Percentiles rank a stretch among this genome's conserved stretches.
Conservation (phyloP, 2,329 filamentous ascomycete genomes). For the Paecilomyces sp. region DNA sequence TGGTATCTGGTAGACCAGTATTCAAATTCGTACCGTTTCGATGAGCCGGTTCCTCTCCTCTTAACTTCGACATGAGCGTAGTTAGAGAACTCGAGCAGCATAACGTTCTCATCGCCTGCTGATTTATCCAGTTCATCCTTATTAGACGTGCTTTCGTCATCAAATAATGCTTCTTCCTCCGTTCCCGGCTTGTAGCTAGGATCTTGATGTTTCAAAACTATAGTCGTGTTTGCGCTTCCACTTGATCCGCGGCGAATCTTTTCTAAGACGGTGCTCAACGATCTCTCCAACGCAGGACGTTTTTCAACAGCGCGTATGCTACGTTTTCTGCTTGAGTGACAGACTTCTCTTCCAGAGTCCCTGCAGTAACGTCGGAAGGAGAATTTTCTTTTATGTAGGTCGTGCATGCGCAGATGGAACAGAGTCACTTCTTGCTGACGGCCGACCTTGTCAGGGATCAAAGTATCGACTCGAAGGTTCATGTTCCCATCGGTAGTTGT, state of each 20-base stretch:
- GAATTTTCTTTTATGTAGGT: constrained; percentile 78
- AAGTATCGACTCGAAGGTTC: constrained; percentile 85
- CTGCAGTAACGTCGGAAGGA: constrained; percentile 87
- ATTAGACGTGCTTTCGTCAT: constrained; percentile 8
- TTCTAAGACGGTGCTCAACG: constrained; percentile 53
- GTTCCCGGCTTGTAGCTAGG: constrained; percentile 49
- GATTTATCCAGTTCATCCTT: constrained; percentile 2
- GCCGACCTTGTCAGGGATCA: constrained; percentile 52
- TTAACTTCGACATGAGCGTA: constrained; percentile 86
- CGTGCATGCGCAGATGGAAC: constrained; percentile 93
- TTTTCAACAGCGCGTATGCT: constrained; percentile 47
- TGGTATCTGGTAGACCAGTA: constrained; percentile 85
- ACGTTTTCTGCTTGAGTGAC: constrained; percentile 70
- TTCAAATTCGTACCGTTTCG: constrained; percentile 80
- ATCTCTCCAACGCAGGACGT: constrained; percentile 49
- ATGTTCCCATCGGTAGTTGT: constrained; percentile 88
- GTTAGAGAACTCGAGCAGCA: constrained; percentile 93
- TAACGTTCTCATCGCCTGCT: constrained; percentile 60
- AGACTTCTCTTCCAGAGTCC: constrained; percentile 88
- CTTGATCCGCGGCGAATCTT: constrained; percentile 51
- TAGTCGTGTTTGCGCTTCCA: constrained; percentile 34
- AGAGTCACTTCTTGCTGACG: constrained; percentile 63
- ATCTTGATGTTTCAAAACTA: constrained; percentile 48
- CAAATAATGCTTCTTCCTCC: constrained; percentile 31
- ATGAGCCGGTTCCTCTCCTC: constrained; percentile 57